Conservation (phyloP, 2,329 filamentous ascomycete genomes). For the Fusarium nurragi region DNA sequence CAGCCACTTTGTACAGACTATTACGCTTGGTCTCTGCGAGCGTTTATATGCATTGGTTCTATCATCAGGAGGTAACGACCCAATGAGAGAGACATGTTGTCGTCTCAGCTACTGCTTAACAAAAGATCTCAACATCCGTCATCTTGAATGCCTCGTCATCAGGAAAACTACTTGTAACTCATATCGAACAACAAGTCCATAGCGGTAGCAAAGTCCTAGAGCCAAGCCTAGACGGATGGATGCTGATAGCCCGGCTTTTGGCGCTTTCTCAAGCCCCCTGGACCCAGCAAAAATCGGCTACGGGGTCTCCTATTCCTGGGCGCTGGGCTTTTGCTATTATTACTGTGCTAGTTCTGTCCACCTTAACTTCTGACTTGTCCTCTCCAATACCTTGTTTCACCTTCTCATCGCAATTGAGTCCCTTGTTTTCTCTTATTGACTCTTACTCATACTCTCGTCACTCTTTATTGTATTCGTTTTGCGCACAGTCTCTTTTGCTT, state of each 20-base stretch:
- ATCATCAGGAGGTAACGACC: not conserved
- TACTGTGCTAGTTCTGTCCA: constrained; percentile 25
- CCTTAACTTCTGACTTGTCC: constrained; percentile 39
- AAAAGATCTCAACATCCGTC: not conserved
- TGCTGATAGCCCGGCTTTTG: constrained; percentile 25
- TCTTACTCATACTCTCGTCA: not conserved
- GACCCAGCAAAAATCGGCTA: constrained; percentile 35
- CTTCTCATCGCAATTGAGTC: constrained; percentile 27
- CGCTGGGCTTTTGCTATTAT: constrained; percentile 23
- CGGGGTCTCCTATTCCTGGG: constrained; percentile 32
- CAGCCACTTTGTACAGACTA: constrained; percentile 5
- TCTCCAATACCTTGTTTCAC: constrained; percentile 39
- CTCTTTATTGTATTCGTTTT: constrained; percentile 10
- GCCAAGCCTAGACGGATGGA: constrained; percentile 22
- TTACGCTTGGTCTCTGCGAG: constrained; percentile 6
- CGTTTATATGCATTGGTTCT: not conserved
- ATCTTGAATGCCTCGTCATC: constrained; percentile 16
- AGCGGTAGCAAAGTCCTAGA: not conserved
- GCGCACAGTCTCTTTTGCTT: not conserved
- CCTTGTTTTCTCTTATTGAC: constrained; percentile 16
- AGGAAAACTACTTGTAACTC: not conserved
- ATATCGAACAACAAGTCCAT: no score
- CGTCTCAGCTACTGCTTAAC: not conserved
- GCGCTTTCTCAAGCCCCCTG: constrained; percentile 38
- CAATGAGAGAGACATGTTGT: not conserved